Conservation (phyloP, 495 filamentous ascomycete species). For the Aspergillus hancockii region DNA sequence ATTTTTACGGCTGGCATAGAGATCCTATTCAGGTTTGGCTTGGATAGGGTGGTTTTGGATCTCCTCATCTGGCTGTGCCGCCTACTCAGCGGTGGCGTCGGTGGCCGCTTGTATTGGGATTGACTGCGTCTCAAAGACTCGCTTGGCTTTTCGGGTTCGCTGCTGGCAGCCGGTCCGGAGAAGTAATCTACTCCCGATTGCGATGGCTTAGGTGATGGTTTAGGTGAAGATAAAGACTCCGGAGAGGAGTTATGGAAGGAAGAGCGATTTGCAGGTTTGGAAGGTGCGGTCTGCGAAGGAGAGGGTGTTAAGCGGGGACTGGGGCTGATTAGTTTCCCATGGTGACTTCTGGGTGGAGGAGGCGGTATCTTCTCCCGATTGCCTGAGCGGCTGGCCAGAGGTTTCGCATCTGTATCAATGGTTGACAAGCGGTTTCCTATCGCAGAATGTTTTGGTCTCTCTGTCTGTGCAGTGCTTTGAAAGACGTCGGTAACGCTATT, state of each 20-base stretch:
- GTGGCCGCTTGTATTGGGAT: constrained; percentile 47
- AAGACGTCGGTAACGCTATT: constrained; percentile 29
- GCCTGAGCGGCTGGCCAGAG: constrained; percentile 29
- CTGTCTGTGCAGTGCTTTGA: not conserved
- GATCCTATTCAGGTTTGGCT: constrained; percentile 34
- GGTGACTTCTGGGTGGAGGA: constrained; percentile 63
- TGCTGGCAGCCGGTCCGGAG: constrained; percentile 13
- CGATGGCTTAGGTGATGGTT: constrained; percentile 18
- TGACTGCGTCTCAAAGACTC: constrained; percentile 38
- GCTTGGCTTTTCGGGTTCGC: constrained; percentile 18
- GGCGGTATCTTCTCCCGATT: constrained; percentile 47
- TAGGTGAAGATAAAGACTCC: constrained; percentile 22
- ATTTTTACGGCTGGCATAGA: constrained; percentile 29
- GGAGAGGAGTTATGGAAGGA: constrained; percentile 32
- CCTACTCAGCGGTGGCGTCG: constrained; percentile 50
- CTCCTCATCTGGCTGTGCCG: constrained; percentile 50
- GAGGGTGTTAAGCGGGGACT: constrained; percentile 27
- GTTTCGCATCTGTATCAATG: constrained; percentile 38
- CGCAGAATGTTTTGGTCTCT: constrained; percentile 25
- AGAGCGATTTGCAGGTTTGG: constrained; percentile 28
- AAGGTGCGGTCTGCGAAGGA: constrained; percentile 26
- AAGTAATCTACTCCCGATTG: constrained; percentile 44
- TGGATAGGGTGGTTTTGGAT: constrained; percentile 40
- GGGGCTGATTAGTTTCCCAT: constrained; percentile 65
- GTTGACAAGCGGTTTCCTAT: constrained; percentile 40